Conservation (phyloP, 208 protist genomes). For the Wallacemonas sp. region DNA sequence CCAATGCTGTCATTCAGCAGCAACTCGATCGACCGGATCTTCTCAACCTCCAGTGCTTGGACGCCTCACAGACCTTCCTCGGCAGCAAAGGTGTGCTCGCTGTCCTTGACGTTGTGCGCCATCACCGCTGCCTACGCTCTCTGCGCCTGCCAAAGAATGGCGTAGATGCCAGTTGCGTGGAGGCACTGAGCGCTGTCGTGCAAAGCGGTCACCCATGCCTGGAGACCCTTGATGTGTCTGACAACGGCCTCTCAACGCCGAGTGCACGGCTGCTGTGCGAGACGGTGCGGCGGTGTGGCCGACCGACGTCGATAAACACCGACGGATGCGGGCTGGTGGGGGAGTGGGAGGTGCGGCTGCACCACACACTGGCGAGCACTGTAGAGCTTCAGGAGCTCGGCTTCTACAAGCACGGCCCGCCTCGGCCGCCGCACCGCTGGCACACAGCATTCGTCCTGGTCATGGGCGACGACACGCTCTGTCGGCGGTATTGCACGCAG, state of each 20-base stretch:
- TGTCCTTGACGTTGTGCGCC: conserved; percentile 62
- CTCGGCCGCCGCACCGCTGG: conserved; percentile 46
- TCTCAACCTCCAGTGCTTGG: conserved; percentile 48
- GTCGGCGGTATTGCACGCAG: conserved; percentile 49
- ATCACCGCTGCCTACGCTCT: conserved; percentile 58
- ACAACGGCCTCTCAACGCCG: conserved; percentile 68
- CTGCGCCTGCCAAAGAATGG: conserved; percentile 67
- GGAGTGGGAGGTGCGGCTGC: conserved; percentile 69
- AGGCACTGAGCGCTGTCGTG: conserved; percentile 58
- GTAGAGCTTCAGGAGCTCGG: conserved; percentile 41
- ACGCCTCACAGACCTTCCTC: conserved; percentile 78
- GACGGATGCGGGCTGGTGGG: conserved; percentile 54
- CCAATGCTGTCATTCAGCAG: conserved; percentile 57
- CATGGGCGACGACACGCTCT: conserved; percentile 36
- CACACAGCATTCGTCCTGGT: conserved; percentile 70
- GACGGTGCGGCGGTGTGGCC: conserved; percentile 25
- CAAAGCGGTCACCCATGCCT: conserved; percentile 48
- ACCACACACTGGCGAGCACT: conserved; percentile 56
- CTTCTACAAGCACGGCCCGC: conserved; percentile 47
- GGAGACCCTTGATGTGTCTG: conserved; percentile 52
- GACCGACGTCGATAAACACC: conserved; percentile 36
- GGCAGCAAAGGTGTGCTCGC: conserved; percentile 68
- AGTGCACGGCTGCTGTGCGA: conserved; percentile 72
- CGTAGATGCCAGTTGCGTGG: conserved; percentile 59
- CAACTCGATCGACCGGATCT: conserved; percentile 60